phyloP scores from a whole-genome alignment of 148 eudicot species.

The Silene conica region DNA sequence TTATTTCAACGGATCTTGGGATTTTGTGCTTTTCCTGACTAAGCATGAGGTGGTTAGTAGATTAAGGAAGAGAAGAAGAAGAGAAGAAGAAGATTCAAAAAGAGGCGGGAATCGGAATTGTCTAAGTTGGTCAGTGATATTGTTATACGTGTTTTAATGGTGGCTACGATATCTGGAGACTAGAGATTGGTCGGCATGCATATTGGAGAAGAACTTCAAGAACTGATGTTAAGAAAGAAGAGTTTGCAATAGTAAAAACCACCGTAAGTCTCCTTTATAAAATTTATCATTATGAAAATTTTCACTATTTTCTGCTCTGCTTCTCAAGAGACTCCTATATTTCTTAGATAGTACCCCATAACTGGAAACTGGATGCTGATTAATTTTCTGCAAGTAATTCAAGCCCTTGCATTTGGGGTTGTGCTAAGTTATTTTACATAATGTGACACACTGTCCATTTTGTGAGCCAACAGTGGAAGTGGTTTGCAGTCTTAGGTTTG shows the following conservation, averaged over 20 bases:
- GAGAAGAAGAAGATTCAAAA: too few relatives aligned
- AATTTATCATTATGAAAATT: background rate
- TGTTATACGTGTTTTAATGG: too few relatives aligned
- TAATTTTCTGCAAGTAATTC: background rate
- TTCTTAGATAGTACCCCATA: background rate
- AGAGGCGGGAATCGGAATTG: too few relatives aligned
- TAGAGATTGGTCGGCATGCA: constrained; percentile 51
- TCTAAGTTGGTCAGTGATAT: too few relatives aligned
- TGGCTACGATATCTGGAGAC: constrained; percentile 62
- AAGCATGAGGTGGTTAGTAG: too few relatives aligned
- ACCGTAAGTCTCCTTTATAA: constrained; percentile 37
- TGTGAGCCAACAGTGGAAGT: background rate
- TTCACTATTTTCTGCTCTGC: constrained; percentile 8
- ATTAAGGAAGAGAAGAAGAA: too few relatives aligned
- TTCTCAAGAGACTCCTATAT: background rate
- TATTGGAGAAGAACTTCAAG: constrained; percentile 34
- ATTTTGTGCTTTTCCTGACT: too few relatives aligned
- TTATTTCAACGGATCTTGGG: too few relatives aligned
- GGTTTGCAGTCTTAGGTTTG: background rate
- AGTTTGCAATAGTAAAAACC: constrained; percentile 25
- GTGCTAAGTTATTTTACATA: background rate
- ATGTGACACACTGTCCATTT: background rate
- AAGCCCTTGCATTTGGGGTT: background rate
- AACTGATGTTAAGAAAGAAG: constrained; percentile 25
- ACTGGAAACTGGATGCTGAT: background rate